Base-by-base conservation (phyloP, 495 filamentous ascomycete species). In the Daldinia caldariorum region DNA sequence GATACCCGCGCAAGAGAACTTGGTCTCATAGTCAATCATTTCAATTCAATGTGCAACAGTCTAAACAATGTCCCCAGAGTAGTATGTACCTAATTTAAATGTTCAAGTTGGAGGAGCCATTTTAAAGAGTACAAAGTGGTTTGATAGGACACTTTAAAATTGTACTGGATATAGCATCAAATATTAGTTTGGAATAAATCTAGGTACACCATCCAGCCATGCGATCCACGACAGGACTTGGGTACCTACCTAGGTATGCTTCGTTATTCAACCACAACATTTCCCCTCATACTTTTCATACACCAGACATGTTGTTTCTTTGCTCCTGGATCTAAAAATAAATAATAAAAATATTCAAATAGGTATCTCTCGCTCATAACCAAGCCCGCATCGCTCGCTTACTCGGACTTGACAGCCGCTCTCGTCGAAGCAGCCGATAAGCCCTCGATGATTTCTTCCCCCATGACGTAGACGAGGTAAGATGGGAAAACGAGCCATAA, bases 401-500 rank as follows among this genome's bases (percentile, higher is more conserved):
- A 72, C 57, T 72, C 65, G 50, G 65, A 57, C 57, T 72, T 72
- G 56, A 63, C 45, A 22, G 70, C 20, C n/a, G 4, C 26, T 9
- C 58, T 55, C 4, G 60, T 51, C 61, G 70, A 72, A 20, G 70
- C 70, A 50, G 50, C 31, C 38, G 73, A 84, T 6, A 95, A 81
- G 0, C 88, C 89, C 55, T 87, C 78, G 34, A 94, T 58, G 57
- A 97, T 90, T 70, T 96, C 92, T 54, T 76, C 70, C 7, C 90
- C 90, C 37, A 93, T 85, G 10, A 84, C 77, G 70, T 91, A 92
- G 49, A 89, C 83, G 79, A 93, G 89, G 71, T 91, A 90, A 6
- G 81, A 69, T 1, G 93, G 90, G 53, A 91, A 86, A 32, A 94
- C 77, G 61, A 97, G 79, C 93, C 93, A 97, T 0, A 87, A 77